Base-by-base conservation (phyloP, 1,284 basidiomycete species). In the Puccinia novopanici region DNA sequence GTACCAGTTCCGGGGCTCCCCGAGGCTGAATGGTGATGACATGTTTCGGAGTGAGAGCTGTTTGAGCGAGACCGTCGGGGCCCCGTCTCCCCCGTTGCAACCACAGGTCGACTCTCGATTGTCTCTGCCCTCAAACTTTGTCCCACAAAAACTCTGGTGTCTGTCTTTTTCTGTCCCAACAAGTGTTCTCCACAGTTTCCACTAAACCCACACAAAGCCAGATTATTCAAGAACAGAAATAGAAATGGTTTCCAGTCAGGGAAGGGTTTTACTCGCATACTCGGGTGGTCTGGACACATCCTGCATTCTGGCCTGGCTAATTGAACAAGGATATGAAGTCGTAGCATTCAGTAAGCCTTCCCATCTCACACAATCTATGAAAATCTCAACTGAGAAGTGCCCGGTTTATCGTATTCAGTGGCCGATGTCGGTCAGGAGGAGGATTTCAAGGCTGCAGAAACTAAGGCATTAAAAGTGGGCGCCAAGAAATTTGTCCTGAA, bases 381-480 rank as follows among this genome's bases (percentile, higher is more conserved):
- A n/a, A n/a, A n/a, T n/a, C n/a, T n/a, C n/a, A n/a, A n/a, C n/a
- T n/a, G n/a, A n/a, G n/a, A n/a, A n/a, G n/a, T n/a, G n/a, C n/a
- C n/a, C n/a, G n/a, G n/a, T n/a, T n/a, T n/a, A n/a, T n/a, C n/a
- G n/a, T n/a, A n/a, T n/a, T n/a, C 70, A 80, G 76, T 99, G 95
- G 95, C 95, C 73, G 94, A 98, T 88, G 94, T 98, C 83, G 96
- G 96, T 42, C 96, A 98, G 87, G 95, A 98, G 87, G 96, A 99
- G 92, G 95, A 99, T 87, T 99, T 97, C 85, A 93, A 90, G 82
- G 95, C 95, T 81, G 96, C 96, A 76, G 91, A 92, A 84, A 89
- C 89, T 84, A 99, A 99, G 87, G 95, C 96, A 40, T 88, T 96
- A 83, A 90, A 90, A 84, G 93, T 96, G 82, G 97, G 96, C 82